phyloP scores from a whole-genome alignment of 108 stramenopile species.

The Nitzschia sp. region DNA sequence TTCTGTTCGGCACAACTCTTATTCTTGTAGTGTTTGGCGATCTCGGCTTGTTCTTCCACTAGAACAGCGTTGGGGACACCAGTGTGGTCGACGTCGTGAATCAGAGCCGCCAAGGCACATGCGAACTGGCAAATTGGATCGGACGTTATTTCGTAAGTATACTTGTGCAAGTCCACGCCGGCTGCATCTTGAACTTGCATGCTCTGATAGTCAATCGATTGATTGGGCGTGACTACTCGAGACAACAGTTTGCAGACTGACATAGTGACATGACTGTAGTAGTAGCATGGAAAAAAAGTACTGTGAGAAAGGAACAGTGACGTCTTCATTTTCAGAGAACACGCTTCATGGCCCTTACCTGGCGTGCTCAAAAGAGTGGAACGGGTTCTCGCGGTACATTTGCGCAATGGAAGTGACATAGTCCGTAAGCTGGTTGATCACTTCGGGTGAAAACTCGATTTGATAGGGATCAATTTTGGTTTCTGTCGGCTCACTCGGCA shows the following conservation, averaged over 20 bases:
- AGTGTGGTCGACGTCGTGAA: constrained; percentile 48
- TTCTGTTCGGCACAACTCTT: constrained; percentile 40
- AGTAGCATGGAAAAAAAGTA: background rate
- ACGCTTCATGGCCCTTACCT: constrained; percentile 3
- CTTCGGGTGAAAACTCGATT: constrained; percentile 13
- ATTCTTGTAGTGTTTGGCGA: constrained; percentile 25
- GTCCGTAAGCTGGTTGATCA: constrained; percentile 6
- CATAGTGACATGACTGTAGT: constrained; percentile 37
- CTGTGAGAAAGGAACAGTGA: no score
- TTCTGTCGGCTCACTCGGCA: background rate
- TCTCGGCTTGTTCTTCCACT: constrained; percentile 18
- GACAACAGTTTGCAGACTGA: constrained; percentile 44
- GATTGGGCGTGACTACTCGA: constrained; percentile 22
- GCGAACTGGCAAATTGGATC: constrained; percentile 47
- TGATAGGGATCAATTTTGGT: background rate
- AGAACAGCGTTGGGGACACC: constrained; percentile 39
- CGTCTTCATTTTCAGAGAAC: no score
- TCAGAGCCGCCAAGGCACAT: constrained; percentile 41
- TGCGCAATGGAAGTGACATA: constrained; percentile 19
- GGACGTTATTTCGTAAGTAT: constrained; percentile 40
- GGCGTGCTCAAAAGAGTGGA: constrained; percentile 50
- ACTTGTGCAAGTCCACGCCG: constrained; percentile 3
- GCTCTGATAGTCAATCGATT: constrained; percentile 5
- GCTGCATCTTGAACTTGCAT: constrained; percentile 5
- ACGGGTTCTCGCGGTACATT: constrained; percentile 41